A percentile compares a stretch with the other conserved stretches of the same genome.
These are phyloP conservation scores for Cladosporium sp. DNA, from an alignment of 2,329 filamentous ascomycete species.

Conservation along the genomic window DNA sequence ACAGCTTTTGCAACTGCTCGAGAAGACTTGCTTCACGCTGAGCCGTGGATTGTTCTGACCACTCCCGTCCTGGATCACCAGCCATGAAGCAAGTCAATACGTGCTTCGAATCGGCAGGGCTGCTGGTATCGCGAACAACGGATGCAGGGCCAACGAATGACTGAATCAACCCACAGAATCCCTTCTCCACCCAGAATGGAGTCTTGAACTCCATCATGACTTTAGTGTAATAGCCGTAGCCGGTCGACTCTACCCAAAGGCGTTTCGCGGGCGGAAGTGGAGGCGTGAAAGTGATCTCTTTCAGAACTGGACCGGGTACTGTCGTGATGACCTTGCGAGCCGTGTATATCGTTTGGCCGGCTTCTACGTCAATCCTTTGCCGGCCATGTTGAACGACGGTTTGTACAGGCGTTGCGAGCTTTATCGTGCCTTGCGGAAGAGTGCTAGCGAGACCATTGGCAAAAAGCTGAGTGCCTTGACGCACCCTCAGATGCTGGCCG, in stretches of 20 bases:
- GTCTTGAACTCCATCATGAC: constrained; percentile 44
- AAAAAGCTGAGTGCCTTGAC: constrained; percentile 45
- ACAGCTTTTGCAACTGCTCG: constrained; percentile 33
- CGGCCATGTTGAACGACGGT: constrained; percentile 19
- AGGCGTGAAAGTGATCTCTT: constrained; percentile 47
- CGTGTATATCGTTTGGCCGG: background rate
- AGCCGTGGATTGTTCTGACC: constrained; percentile 28
- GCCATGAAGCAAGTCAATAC: constrained; percentile 42
- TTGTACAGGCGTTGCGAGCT: constrained; percentile 23
- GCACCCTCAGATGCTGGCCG: constrained; percentile 50
- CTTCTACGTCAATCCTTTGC: background rate
- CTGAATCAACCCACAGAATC: constrained; percentile 45
- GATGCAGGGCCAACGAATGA: constrained; percentile 45
- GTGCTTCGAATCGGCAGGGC: constrained; percentile 21
- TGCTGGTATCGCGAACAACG: constrained; percentile 45
- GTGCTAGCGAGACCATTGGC: constrained; percentile 33
- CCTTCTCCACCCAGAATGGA: constrained; percentile 45
- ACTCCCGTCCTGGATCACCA: constrained; percentile 35
- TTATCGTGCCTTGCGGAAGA: background rate
- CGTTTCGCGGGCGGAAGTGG: constrained; percentile 41
- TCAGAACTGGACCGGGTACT: constrained; percentile 45
- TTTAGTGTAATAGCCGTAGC: constrained; percentile 50
- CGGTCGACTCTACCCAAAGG: constrained; percentile 33
- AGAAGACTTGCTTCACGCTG: constrained; percentile 32
- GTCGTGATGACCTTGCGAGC: constrained; percentile 48